A percentile compares a stretch with the other conserved stretches of the same genome.
Evolutionary conservation across 257 asterid genomes (phyloP).

Genomic region (Hygrophila difformis): DNA sequence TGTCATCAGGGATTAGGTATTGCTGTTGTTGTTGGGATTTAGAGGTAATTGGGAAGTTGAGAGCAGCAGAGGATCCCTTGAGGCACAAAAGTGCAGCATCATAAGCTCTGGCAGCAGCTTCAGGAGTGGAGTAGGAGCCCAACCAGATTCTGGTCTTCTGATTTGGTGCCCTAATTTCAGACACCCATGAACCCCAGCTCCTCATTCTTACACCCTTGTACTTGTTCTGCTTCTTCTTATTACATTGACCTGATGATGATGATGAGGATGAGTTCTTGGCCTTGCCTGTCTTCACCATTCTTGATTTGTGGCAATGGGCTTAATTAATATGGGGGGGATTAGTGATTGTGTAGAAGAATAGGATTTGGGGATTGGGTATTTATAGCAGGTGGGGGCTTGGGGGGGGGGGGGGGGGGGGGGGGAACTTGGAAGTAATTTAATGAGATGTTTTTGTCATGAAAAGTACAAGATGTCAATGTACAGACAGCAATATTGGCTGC

Average conservation of each 20-base stretch:
- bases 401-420: no score
- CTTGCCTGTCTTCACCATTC: constrained; percentile 62
- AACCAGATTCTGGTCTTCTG: constrained; percentile 94
- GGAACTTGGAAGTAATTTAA: constrained; percentile 6
- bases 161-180: constrained; percentile 91
- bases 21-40: background rate
- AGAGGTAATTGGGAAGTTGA: constrained; percentile 59
- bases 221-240: constrained; percentile 34
- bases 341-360: background rate
- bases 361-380: background rate
- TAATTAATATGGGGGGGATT: background rate
- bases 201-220: constrained; percentile 97
- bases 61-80: constrained; percentile 59
- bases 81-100: constrained; percentile 87
- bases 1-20: background rate
- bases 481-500: constrained; percentile 39
- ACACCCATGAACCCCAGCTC: constrained; percentile 38
- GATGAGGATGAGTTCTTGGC: constrained; percentile 11
- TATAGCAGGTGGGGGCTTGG: no score
- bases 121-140: constrained; percentile 91
- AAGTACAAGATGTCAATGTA: constrained; percentile 20
- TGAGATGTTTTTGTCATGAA: no score
- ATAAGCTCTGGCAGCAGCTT: constrained; percentile 95
- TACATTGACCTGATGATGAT: constrained; percentile 16
- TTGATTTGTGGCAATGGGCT: background rate